Conservation (phyloP, 2,329 filamentous ascomycete species). For the Colletotrichum tamarilloi region DNA sequence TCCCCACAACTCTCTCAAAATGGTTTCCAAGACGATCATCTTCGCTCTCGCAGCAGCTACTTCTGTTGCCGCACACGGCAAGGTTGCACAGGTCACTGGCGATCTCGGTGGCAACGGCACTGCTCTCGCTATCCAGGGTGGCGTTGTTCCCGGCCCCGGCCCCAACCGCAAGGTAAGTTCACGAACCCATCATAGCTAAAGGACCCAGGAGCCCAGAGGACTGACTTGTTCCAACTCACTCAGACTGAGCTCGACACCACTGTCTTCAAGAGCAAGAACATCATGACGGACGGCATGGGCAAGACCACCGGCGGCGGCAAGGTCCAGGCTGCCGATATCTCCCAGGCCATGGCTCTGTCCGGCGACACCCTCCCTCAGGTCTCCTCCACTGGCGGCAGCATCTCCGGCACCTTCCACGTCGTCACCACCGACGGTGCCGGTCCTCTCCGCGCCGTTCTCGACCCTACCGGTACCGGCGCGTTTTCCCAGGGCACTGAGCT, state of each 20-base stretch:
- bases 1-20: conserved; percentile 13
- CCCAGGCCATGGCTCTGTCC: conserved; percentile 47
- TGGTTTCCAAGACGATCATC: conserved; percentile 37
- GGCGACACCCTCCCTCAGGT: conserved; percentile 53
- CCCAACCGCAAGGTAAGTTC: conserved; percentile 45
- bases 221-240: not conserved
- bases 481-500: conserved; percentile 45
- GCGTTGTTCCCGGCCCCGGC: conserved; percentile 52
- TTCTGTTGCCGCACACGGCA: conserved; percentile 45
- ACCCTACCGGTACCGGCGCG: conserved; percentile 48
- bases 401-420: conserved; percentile 51
- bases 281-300: conserved; percentile 51
- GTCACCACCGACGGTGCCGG: conserved; percentile 56
- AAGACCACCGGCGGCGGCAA: conserved; percentile 48
- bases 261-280: conserved; percentile 50
- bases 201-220: not conserved
- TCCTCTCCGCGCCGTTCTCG: conserved; percentile 50
- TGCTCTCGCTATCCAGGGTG: conserved; percentile 51
- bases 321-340: conserved; percentile 48
- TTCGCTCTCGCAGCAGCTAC: conserved; percentile 40
- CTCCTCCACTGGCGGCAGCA: conserved; percentile 44
- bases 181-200: not conserved
- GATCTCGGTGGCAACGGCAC: conserved; percentile 52
- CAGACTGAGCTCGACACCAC: conserved; percentile 58
- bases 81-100: conserved; percentile 41